phyloP scores from a whole-genome alignment of 1,139 yeast genomes.

The Protomyces gravidus region DNA sequence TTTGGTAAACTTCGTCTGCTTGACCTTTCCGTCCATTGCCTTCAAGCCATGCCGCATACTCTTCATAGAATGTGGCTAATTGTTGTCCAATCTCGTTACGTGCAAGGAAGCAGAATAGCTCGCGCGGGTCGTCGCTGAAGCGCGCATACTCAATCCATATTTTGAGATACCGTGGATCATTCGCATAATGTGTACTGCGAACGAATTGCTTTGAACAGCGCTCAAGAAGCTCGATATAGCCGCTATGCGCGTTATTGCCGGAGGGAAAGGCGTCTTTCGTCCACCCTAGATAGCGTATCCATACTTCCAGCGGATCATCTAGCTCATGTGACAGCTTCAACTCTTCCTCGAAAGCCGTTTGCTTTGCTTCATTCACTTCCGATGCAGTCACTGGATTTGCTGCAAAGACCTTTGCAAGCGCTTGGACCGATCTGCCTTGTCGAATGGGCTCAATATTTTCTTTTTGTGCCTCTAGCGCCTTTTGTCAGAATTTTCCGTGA shows the following conservation, averaged over 20 bases:
- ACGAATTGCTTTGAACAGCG: constrained; percentile 66
- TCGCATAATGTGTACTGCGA: constrained; percentile 62
- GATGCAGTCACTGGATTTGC: constrained; percentile 31
- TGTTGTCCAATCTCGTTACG: constrained; percentile 67
- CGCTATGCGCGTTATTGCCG: constrained; percentile 64
- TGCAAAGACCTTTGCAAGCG: constrained; percentile 50
- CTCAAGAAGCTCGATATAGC: constrained; percentile 62
- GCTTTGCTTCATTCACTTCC: constrained; percentile 24
- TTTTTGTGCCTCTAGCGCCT: constrained; percentile 60
- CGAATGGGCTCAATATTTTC: constrained; percentile 71
- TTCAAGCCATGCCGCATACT: constrained; percentile 67
- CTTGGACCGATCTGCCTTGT: constrained; percentile 66
- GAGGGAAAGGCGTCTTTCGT: constrained; percentile 61
- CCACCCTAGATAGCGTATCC: constrained; percentile 70
- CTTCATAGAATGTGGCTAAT: constrained; percentile 72
- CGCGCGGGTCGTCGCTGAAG: constrained; percentile 66
- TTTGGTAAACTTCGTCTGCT: constrained; percentile 59
- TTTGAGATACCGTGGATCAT: constrained; percentile 73
- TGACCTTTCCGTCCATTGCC: constrained; percentile 49
- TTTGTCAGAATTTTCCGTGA: background rate
- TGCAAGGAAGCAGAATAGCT: constrained; percentile 67
- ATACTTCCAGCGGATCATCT: constrained; percentile 80
- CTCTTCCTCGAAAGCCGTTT: constrained; percentile 44
- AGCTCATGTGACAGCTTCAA: constrained; percentile 52
- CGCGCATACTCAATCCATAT: constrained; percentile 76